These are phyloP conservation scores for Coleophoma cylindrospora DNA, from an alignment of 2,329 filamentous ascomycete genomes.

Conservation along the genomic window DNA sequence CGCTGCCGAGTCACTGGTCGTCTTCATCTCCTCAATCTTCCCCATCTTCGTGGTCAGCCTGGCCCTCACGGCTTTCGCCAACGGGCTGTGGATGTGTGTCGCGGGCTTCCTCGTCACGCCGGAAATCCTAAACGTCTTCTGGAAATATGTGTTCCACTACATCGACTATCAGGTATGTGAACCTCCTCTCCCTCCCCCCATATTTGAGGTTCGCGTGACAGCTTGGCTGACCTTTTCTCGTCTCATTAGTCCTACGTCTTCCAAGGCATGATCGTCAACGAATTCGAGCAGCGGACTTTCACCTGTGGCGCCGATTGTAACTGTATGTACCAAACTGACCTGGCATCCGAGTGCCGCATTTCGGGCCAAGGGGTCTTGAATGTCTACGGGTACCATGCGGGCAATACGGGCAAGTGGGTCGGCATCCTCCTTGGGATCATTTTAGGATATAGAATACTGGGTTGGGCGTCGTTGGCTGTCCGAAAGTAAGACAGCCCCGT, in stretches of 20 bases:
- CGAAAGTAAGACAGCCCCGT: slow-evolving; percentile 18
- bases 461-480: slow-evolving; percentile 52
- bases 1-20: slow-evolving; percentile 77
- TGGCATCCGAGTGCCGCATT: slow-evolving; percentile 63
- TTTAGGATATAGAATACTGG: slow-evolving; percentile 64
- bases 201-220: not conserved
- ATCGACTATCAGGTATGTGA: slow-evolving; percentile 69
- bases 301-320: slow-evolving; percentile 41
- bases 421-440: slow-evolving; percentile 77
- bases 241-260: slow-evolving; percentile 63
- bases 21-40: slow-evolving; percentile 67
- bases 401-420: slow-evolving; percentile 61
- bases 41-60: slow-evolving; percentile 77
- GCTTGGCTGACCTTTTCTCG: not conserved
- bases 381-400: slow-evolving; percentile 63
- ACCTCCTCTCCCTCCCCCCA: not conserved
- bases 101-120: slow-evolving; percentile 76
- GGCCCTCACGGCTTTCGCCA: slow-evolving; percentile 77
- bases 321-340: slow-evolving; percentile 66
- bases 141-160: slow-evolving; percentile 83
- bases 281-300: slow-evolving; percentile 65
- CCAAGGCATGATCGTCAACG: slow-evolving; percentile 90
- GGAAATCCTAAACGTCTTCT: slow-evolving; percentile 72
- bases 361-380: slow-evolving; percentile 65
- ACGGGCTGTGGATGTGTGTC: slow-evolving; percentile 86